phyloP scores from a whole-genome alignment of 2,329 filamentous ascomycete genomes.

The Phaeosphaeriaceae sp. region DNA sequence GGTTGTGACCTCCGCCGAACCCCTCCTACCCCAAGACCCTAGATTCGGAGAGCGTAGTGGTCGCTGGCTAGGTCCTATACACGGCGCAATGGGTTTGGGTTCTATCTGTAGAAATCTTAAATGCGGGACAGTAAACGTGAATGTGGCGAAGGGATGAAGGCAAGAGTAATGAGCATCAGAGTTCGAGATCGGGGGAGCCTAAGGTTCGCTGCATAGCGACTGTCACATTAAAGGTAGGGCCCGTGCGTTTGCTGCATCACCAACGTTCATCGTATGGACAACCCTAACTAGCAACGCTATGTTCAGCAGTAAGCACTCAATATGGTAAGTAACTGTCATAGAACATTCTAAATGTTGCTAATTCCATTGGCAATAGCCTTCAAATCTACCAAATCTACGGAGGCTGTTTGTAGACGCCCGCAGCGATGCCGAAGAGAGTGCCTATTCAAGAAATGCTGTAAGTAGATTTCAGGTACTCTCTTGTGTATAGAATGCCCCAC shows the following conservation, averaged over 20 bases:
- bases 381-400: conserved; percentile 89
- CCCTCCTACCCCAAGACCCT: conserved; percentile 41
- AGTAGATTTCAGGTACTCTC: conserved; percentile 38
- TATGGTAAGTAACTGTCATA: conserved; percentile 21
- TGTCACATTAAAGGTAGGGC: conserved; percentile 35
- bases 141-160: conserved; percentile 9
- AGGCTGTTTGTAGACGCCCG: conserved; percentile 94
- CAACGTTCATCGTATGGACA: background rate
- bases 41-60: conserved; percentile 8
- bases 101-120: background rate
- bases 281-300: background rate
- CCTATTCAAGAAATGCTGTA: conserved; percentile 91
- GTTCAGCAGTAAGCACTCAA: conserved; percentile 3
- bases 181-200: conserved; percentile 24
- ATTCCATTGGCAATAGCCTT: conserved; percentile 55
- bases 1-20: conserved; percentile 38
- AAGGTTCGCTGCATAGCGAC: conserved; percentile 22
- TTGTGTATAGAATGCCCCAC: background rate
- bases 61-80: conserved; percentile 2
- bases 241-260: conserved; percentile 22
- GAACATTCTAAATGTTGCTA: background rate
- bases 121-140: background rate
- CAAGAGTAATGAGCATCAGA: conserved; percentile 14
- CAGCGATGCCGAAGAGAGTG: conserved; percentile 90
- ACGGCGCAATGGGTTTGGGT: conserved; percentile 4